Percentiles rank a stretch among this genome's conserved stretches.
Conservation (phyloP, 2,329 filamentous ascomycete genomes). For the Colletotrichum paranaense region DNA sequence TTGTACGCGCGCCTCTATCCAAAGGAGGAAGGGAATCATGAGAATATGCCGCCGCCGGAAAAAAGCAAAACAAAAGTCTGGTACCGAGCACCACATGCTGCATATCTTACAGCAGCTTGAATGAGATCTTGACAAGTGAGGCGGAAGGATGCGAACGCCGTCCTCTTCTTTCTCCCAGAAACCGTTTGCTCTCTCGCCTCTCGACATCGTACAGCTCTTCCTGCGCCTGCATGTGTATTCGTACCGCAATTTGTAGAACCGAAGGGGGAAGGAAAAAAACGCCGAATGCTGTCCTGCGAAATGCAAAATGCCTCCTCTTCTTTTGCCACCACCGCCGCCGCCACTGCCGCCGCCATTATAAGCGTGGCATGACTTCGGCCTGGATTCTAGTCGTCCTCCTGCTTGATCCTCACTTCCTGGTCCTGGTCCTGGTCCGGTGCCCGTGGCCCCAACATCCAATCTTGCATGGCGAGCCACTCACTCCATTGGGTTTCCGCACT, state of each 20-base stretch:
- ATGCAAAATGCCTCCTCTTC: background rate
- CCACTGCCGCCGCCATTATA: too few relatives aligned
- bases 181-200: slow-evolving; percentile 9
- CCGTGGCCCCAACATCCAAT: slow-evolving; percentile 95
- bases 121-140: background rate
- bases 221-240: background rate
- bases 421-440: slow-evolving; percentile 58
- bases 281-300: slow-evolving; percentile 13
- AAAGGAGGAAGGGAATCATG: slow-evolving; percentile 25
- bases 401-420: slow-evolving; percentile 29
- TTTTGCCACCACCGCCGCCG: background rate
- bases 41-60: slow-evolving; percentile 8
- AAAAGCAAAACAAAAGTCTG: background rate
- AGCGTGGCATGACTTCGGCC: background rate
- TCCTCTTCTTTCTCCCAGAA: slow-evolving; percentile 1
- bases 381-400: slow-evolving; percentile 16
- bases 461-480: slow-evolving; percentile 95
- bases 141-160: slow-evolving; percentile 8
- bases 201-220: slow-evolving; percentile 27
- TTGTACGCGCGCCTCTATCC: slow-evolving; percentile 13
- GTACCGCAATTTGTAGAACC: slow-evolving; percentile 14
- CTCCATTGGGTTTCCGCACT: slow-evolving; percentile 89
- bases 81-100: slow-evolving; percentile 3
- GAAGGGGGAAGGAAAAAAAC: background rate
- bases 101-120: slow-evolving; percentile 22